Evolutionary conservation across 768 basidiomycete species (phyloP).

Genomic region (Tephrocybe sp.): DNA sequence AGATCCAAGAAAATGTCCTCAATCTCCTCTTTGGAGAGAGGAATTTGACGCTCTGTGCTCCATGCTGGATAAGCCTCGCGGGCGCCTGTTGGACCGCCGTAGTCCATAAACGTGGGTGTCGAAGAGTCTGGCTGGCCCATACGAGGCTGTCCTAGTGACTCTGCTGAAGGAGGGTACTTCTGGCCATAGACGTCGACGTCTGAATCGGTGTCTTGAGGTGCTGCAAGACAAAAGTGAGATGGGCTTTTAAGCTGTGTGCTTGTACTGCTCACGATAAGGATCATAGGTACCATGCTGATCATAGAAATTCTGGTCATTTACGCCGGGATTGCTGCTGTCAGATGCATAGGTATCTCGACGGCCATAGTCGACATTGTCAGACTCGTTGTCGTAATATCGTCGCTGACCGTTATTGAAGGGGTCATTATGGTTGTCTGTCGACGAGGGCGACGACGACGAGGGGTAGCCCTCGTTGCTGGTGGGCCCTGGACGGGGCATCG

Average conservation of each 20-base stretch:
- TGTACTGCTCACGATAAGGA: slow-evolving; percentile 47
- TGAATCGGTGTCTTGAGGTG: slow-evolving; percentile 81
- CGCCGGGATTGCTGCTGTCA: slow-evolving; percentile 61
- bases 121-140: slow-evolving; percentile 66
- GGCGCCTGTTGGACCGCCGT: slow-evolving; percentile 47
- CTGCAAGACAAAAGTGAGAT: slow-evolving; percentile 34
- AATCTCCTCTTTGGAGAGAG: slow-evolving; percentile 98
- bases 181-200: slow-evolving; percentile 73
- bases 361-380: slow-evolving; percentile 62
- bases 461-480: slow-evolving; percentile 63
- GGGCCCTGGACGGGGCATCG: slow-evolving; percentile 56
- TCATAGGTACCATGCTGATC: slow-evolving; percentile 65
- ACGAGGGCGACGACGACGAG: slow-evolving; percentile 52
- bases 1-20: slow-evolving; percentile 98
- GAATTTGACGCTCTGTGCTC: slow-evolving; percentile 88
- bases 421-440: slow-evolving; percentile 62
- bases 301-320: slow-evolving; percentile 63
- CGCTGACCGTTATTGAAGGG: slow-evolving; percentile 52
- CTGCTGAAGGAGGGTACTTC: slow-evolving; percentile 70
- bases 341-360: slow-evolving; percentile 69
- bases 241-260: background rate
- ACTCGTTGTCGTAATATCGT: slow-evolving; percentile 75
- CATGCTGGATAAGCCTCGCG: slow-evolving; percentile 94
- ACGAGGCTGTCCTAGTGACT: slow-evolving; percentile 57
- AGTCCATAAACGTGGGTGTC: slow-evolving; percentile 72